Evolutionary conservation across 2,329 filamentous ascomycete species (phyloP).

Genomic region (Pseudonectria foliicola): DNA sequence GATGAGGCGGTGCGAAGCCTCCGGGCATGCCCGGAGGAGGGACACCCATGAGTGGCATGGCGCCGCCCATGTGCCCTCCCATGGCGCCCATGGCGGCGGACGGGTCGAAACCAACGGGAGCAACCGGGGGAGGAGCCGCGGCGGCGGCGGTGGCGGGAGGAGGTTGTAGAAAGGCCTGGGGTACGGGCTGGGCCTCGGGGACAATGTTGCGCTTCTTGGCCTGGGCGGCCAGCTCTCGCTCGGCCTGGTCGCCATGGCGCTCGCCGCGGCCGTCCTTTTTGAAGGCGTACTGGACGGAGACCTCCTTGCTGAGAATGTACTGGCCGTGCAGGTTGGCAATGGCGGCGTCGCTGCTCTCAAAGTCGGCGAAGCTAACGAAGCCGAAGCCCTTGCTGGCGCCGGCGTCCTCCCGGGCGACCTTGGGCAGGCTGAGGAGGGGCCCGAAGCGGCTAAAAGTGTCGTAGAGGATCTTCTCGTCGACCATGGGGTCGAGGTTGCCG

Average conservation of each 20-base stretch:
- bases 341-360: slow-evolving; percentile 88
- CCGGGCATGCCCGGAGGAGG: slow-evolving; percentile 30
- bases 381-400: slow-evolving; percentile 92
- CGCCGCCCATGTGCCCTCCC: too few species aligned
- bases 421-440: slow-evolving; percentile 73
- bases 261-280: slow-evolving; percentile 99
- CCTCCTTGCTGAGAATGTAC: slow-evolving; percentile 94
- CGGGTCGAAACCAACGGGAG: slow-evolving; percentile 29
- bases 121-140: slow-evolving; percentile 10
- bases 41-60: slow-evolving; percentile 19
- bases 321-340: slow-evolving; percentile 91
- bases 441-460: slow-evolving; percentile 93
- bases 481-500: slow-evolving; percentile 89
- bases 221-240: slow-evolving; percentile 83
- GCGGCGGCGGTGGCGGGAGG: slow-evolving; percentile 21
- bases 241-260: slow-evolving; percentile 88
- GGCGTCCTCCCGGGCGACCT: slow-evolving; percentile 84
- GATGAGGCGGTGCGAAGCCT: slow-evolving; percentile 31
- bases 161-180: slow-evolving; percentile 58
- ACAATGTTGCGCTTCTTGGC: slow-evolving; percentile 92
- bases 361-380: slow-evolving; percentile 88
- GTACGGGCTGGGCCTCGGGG: slow-evolving; percentile 68
- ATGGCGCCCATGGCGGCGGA: slow-evolving; percentile 13
- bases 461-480: slow-evolving; percentile 92
- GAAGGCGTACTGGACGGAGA: slow-evolving; percentile 96